Evolutionary conservation across 345 rosid genomes (phyloP).

Genomic region (Eucalyptus regnans): DNA sequence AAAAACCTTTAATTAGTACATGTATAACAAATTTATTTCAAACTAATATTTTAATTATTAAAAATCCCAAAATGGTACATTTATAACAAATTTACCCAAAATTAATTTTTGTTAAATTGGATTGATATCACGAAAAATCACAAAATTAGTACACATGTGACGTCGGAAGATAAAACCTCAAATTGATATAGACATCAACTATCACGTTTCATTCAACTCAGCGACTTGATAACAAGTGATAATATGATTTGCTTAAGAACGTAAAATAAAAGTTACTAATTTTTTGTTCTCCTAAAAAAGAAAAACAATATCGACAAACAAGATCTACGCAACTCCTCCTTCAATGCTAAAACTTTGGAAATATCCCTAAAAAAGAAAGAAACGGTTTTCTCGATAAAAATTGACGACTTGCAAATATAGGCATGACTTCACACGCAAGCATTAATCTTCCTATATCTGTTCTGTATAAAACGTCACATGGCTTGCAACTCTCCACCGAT

Average conservation of each 20-base stretch:
- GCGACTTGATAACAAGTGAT: too few species aligned
- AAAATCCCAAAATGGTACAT: accelerated
- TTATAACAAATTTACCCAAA: accelerated
- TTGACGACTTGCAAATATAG: background rate
- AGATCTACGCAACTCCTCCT: background rate
- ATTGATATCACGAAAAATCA: accelerated
- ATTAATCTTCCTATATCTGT: background rate
- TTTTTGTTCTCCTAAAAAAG: background rate
- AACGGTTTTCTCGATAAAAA: background rate
- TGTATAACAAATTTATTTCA: accelerated
- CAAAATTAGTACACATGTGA: too few species aligned
- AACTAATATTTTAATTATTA: accelerated
- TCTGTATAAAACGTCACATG: background rate
- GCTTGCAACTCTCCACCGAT: background rate
- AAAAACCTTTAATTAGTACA: too few species aligned
- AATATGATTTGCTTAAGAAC: background rate
- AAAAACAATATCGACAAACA: background rate
- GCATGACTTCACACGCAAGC: background rate
- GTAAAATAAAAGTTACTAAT: background rate
- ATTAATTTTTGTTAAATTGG: accelerated
- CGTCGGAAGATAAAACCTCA: too few species aligned
- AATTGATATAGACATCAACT: accelerated
- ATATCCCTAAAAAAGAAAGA: background rate
- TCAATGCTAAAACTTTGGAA: background rate
- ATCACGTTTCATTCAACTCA: accelerated